Evolutionary conservation across 2,329 filamentous ascomycete genomes (phyloP).

Genomic region (Lecanoromycetidae sp.): DNA sequence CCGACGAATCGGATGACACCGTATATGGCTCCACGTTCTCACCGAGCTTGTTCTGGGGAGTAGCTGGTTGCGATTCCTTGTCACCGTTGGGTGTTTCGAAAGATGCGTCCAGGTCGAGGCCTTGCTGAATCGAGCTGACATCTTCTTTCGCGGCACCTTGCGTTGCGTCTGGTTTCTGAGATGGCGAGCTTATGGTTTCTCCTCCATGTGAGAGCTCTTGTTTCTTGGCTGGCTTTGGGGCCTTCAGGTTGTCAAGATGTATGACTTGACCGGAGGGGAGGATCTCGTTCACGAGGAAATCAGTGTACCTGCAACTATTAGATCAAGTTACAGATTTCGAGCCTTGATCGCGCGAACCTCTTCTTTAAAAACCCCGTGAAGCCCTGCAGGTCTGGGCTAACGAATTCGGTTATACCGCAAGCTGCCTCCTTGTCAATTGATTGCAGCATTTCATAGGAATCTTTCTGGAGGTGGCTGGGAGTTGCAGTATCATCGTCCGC

Average conservation of each 20-base stretch:
- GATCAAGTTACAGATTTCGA: not conserved
- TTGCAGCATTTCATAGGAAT: not conserved
- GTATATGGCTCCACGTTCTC: no score
- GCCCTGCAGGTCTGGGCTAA: constrained; percentile 44
- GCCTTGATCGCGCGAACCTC: constrained; percentile 31
- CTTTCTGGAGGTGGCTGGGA: not conserved
- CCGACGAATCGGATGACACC: no score
- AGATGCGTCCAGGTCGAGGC: no score
- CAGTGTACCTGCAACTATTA: constrained; percentile 53
- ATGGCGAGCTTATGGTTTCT: not conserved
- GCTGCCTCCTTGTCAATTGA: constrained; percentile 32
- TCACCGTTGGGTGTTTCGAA: no score
- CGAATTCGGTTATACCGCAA: constrained; percentile 53
- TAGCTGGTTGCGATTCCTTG: no score
- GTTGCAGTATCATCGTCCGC: no score
- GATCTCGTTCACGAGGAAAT: constrained; percentile 89
- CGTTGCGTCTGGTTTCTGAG: not conserved
- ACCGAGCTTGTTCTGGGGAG: no score
- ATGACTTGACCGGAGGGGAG: constrained; percentile 61
- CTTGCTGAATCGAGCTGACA: no score
- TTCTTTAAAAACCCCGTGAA: constrained; percentile 58
- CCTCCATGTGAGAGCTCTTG: not conserved
- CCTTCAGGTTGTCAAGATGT: constrained; percentile 47
- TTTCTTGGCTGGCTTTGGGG: not conserved
- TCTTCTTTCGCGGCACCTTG: not conserved